Evolutionary conservation across 768 basidiomycete genomes (phyloP).

Genomic region (Mycena maculata): DNA sequence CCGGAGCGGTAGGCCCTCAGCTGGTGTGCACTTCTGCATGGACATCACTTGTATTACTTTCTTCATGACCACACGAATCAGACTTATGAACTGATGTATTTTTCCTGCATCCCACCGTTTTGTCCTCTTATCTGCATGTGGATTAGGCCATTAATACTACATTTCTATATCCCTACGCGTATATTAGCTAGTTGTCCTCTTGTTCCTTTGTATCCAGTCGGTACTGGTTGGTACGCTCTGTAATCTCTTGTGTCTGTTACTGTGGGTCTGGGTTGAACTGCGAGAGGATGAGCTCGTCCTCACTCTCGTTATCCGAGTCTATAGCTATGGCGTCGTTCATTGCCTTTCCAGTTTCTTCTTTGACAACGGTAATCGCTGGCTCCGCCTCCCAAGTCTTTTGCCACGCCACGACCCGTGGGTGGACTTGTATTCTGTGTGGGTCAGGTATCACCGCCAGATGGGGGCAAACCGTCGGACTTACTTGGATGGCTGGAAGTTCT

Average conservation of each 20-base stretch:
- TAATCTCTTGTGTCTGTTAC: neutral
- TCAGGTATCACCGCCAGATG: neutral
- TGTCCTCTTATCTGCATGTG: conserved; percentile 21
- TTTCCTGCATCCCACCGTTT: conserved; percentile 7
- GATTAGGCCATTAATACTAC: conserved; percentile 23
- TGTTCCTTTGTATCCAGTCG: conserved; percentile 7
- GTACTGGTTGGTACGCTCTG: conserved; percentile 13
- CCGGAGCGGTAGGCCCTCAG: conserved; percentile 24
- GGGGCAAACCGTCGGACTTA: conserved; percentile 41
- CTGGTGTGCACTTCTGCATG: neutral
- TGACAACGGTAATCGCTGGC: conserved; percentile 34
- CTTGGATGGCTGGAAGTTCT: conserved; percentile 70
- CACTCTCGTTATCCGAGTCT: conserved; percentile 6
- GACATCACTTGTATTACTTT: conserved; percentile 15
- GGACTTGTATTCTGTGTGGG: conserved; percentile 62
- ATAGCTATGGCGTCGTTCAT: neutral
- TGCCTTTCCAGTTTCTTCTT: conserved; percentile 26
- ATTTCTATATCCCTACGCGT: conserved; percentile 28
- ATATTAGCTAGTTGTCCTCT: conserved; percentile 12
- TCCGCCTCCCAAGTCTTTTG: conserved; percentile 50
- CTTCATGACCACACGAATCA: conserved; percentile 31
- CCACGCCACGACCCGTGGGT: conserved; percentile 69
- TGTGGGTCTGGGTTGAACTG: conserved; percentile 8
- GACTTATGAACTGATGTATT: conserved; percentile 32
- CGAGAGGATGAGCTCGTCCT: conserved; percentile 13